phyloP scores from a whole-genome alignment of 768 basidiomycete genomes.

The Mrakia frigida region DNA sequence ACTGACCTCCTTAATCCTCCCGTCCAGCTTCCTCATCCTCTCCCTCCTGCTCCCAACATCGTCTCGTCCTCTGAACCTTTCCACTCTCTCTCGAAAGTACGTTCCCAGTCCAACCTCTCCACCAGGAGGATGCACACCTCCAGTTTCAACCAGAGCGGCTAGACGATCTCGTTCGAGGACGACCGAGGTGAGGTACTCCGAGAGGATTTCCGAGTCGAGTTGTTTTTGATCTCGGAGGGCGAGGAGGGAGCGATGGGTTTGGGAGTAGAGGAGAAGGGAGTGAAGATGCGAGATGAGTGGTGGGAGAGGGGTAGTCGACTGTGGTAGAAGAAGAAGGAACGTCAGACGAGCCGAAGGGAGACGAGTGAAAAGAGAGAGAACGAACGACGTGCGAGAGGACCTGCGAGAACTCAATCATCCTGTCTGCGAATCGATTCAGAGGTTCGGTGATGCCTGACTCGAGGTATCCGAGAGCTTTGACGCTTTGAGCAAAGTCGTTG shows the following conservation, averaged over 20 bases:
- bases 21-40: slow-evolving; percentile 85
- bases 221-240: slow-evolving; percentile 97
- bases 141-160: slow-evolving; percentile 64
- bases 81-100: slow-evolving; percentile 87
- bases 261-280: slow-evolving; percentile 86
- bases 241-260: slow-evolving; percentile 86
- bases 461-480: slow-evolving; percentile 94
- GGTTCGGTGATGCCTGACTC: slow-evolving; percentile 98
- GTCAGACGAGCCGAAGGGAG: not conserved
- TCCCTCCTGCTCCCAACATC: slow-evolving; percentile 89
- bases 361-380: slow-evolving; percentile 16
- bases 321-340: not conserved
- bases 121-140: not conserved
- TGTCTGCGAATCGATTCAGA: slow-evolving; percentile 92
- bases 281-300: slow-evolving; percentile 86
- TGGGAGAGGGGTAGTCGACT: slow-evolving; percentile 33
- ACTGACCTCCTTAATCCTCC: slow-evolving; percentile 88
- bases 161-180: slow-evolving; percentile 88
- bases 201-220: slow-evolving; percentile 94
- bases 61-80: slow-evolving; percentile 83
- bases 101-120: slow-evolving; percentile 77
- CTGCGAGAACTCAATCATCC: slow-evolving; percentile 81
- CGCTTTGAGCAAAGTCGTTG: slow-evolving; percentile 90
- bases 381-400: slow-evolving; percentile 73
- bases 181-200: slow-evolving; percentile 88